phyloP scores from a whole-genome alignment of 2,329 filamentous ascomycete genomes.

The Pseudocercospora crystallina region DNA sequence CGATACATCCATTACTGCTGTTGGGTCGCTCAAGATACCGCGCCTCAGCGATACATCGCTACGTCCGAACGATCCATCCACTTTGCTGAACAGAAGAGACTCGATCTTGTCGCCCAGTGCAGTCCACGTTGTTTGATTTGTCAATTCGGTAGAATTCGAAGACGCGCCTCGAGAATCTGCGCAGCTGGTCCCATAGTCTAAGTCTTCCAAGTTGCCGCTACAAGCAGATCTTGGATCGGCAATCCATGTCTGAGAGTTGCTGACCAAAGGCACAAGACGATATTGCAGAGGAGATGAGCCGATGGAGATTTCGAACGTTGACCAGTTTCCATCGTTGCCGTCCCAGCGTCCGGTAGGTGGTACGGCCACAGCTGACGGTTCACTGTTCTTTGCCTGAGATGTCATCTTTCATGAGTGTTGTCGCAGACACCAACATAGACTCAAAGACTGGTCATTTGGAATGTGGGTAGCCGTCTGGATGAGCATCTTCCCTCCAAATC shows the following conservation, averaged over 20 bases:
- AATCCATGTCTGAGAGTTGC: conserved; percentile 9
- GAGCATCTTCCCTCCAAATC: too few relatives aligned
- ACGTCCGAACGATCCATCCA: too few relatives aligned
- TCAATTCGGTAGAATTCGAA: conserved; percentile 20
- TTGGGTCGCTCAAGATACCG: too few relatives aligned
- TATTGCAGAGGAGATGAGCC: conserved; percentile 27
- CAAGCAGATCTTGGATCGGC: conserved; percentile 1
- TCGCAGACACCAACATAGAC: too few relatives aligned
- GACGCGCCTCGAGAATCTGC: conserved; percentile 3
- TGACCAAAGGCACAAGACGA: conserved; percentile 7
- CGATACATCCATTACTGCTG: too few relatives aligned
- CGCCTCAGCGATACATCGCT: too few relatives aligned
- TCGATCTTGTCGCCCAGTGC: neutral
- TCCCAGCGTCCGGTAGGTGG: conserved; percentile 6
- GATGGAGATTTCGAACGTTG: conserved; percentile 25
- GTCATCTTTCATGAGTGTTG: too few relatives aligned
- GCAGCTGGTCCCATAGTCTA: conserved; percentile 16
- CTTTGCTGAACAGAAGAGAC: too few relatives aligned
- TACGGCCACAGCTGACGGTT: too few relatives aligned
- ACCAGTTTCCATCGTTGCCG: conserved; percentile 29
- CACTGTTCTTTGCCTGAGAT: too few relatives aligned
- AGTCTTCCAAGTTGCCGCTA: conserved; percentile 7
- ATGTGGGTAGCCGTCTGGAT: too few relatives aligned
- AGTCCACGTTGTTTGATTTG: conserved; percentile 33
- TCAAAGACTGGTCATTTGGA: too few relatives aligned